A percentile compares a stretch with the other conserved stretches of the same genome.
phyloP scores from a whole-genome alignment of 306 rosid species.

The Cicer chorassanicum region DNA sequence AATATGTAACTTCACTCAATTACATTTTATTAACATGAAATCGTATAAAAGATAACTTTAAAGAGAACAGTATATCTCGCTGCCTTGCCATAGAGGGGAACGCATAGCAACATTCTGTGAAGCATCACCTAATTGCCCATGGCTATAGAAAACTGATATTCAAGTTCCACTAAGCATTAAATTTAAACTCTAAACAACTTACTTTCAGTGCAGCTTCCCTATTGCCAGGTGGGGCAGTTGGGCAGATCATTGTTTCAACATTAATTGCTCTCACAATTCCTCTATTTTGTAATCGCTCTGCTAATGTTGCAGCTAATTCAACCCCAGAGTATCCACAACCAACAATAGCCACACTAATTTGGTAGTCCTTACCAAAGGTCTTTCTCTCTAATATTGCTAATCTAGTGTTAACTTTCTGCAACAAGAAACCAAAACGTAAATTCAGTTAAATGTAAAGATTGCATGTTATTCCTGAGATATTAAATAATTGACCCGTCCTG shows the following conservation, averaged over 20 bases:
- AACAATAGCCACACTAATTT: conserved; percentile 83
- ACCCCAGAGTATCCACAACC: conserved; percentile 98
- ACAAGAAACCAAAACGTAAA: conserved; percentile 44
- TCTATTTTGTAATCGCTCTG: conserved; percentile 82
- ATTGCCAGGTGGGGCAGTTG: conserved; percentile 83
- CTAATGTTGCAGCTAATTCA: conserved; percentile 92
- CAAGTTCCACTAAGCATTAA: conserved; percentile 32
- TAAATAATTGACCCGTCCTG: conserved; percentile 26
- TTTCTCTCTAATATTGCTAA: conserved; percentile 78
- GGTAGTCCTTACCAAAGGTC: conserved; percentile 68
- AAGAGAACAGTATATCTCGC: conserved; percentile 22
- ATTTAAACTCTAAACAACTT: conserved; percentile 47
- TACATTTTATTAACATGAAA: conserved; percentile 7
- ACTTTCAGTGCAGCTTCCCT: conserved; percentile 89
- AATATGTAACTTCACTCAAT: conserved; percentile 19
- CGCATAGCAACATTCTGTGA: background rate
- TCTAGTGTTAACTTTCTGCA: conserved; percentile 72
- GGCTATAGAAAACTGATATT: conserved; percentile 12
- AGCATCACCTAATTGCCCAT: background rate
- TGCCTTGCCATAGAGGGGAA: conserved; percentile 8
- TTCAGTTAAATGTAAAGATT: conserved; percentile 13
- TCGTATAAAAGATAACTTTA: conserved; percentile 12
- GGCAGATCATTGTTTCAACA: conserved; percentile 69
- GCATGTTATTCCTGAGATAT: conserved; percentile 19
- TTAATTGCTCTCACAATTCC: conserved; percentile 87